A percentile compares a stretch with the other conserved stretches of the same genome.
Conservation (phyloP, 2,329 filamentous ascomycete genomes). For the Pyrenophora seminiperda region DNA sequence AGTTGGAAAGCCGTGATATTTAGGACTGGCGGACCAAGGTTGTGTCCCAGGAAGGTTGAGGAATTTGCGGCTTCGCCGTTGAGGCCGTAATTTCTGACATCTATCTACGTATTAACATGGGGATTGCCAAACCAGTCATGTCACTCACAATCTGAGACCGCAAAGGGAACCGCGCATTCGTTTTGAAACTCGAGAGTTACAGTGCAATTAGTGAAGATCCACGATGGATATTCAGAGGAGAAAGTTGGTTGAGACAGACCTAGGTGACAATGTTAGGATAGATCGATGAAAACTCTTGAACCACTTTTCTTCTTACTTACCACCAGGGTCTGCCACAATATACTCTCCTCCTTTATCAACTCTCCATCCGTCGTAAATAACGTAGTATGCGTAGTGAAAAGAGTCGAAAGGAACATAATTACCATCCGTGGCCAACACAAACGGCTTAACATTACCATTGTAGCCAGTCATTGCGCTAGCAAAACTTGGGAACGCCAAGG, state of each 20-base stretch:
- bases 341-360: slow-evolving; percentile 7
- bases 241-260: too few species aligned
- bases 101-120: not conserved
- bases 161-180: not conserved
- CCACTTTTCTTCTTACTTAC: not conserved
- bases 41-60: slow-evolving; percentile 8
- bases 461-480: slow-evolving; percentile 32
- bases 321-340: not conserved
- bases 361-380: slow-evolving; percentile 25
- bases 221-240: too few species aligned
- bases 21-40: slow-evolving; percentile 5
- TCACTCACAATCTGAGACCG: not conserved
- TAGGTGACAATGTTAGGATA: too few species aligned
- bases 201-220: too few species aligned
- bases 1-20: slow-evolving; percentile 15
- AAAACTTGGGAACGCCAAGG: slow-evolving; percentile 24
- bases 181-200: too few species aligned
- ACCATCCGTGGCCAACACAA: slow-evolving; percentile 7
- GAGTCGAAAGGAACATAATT: slow-evolving; percentile 14
- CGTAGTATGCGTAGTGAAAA: slow-evolving; percentile 10
- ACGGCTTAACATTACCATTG: slow-evolving; percentile 11
- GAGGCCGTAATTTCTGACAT: not conserved
- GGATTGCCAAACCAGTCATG: not conserved
- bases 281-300: not conserved
- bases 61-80: not conserved